Evolutionary conservation across 352 stramenopile species (phyloP).

Genomic region (Elongisporangium anandrum): DNA sequence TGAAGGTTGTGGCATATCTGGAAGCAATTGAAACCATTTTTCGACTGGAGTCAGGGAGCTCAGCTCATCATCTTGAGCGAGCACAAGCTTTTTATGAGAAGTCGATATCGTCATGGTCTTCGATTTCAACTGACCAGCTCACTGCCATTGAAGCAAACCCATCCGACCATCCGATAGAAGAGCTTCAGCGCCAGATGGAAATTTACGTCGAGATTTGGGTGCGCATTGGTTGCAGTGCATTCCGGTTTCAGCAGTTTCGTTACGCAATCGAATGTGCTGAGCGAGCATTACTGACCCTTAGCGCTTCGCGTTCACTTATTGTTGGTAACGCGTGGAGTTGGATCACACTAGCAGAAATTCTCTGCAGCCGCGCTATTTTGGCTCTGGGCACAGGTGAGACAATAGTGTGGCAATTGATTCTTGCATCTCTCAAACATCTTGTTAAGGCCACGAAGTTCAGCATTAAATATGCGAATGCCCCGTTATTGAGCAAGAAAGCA

Average conservation of each 20-base stretch:
- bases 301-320: slow-evolving; percentile 12
- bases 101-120: slow-evolving; percentile 43
- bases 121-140: slow-evolving; percentile 26
- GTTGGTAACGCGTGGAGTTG: slow-evolving; percentile 46
- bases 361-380: slow-evolving; percentile 54
- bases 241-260: slow-evolving; percentile 42
- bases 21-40: slow-evolving; percentile 43
- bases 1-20: slow-evolving; percentile 52
- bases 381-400: slow-evolving; percentile 34
- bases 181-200: slow-evolving; percentile 54
- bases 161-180: slow-evolving; percentile 26
- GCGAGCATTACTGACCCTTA: slow-evolving; percentile 27
- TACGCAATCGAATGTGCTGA: slow-evolving; percentile 53
- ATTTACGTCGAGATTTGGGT: slow-evolving; percentile 71
- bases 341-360: slow-evolving; percentile 58
- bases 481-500: slow-evolving; percentile 32
- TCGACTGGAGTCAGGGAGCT: slow-evolving; percentile 6
- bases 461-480: slow-evolving; percentile 15
- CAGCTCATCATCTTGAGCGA: slow-evolving; percentile 25
- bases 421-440: slow-evolving; percentile 50
- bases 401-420: slow-evolving; percentile 38
- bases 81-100: slow-evolving; percentile 51
- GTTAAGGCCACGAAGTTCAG: slow-evolving; percentile 42
- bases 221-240: slow-evolving; percentile 50
- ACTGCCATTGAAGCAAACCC: slow-evolving; percentile 17